phyloP scores from a whole-genome alignment of 139 green algal genomes.

The Nannochloris sp. region DNA sequence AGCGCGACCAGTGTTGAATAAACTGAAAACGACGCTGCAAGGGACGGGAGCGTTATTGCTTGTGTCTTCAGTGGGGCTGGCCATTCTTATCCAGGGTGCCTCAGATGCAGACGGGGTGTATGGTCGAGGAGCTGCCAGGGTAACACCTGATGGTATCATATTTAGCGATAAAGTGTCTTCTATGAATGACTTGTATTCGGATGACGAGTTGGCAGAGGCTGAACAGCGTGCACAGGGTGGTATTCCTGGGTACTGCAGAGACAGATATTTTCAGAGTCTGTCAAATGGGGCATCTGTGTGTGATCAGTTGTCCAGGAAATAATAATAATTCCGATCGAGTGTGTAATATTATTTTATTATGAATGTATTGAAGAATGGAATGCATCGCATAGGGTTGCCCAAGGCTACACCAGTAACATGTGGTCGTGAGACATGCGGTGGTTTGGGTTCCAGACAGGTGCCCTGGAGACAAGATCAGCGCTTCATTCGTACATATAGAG shows the following conservation, averaged over 20 bases:
- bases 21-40: conserved; percentile 36
- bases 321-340: no score
- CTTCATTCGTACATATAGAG: no score
- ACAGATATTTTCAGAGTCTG: conserved; percentile 37
- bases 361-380: no score
- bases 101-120: not conserved
- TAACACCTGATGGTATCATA: conserved; percentile 20
- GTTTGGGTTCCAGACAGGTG: no score
- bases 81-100: not conserved
- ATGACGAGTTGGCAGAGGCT: conserved; percentile 53
- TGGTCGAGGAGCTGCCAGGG: not conserved
- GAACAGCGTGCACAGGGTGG: conserved; percentile 46
- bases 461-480: no score
- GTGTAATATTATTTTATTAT: not conserved
- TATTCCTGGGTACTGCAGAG: conserved; percentile 50
- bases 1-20: conserved; percentile 19
- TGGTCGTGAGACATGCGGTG: no score
- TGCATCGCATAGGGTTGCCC: no score
- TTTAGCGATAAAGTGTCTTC: conserved; percentile 29
- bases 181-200: conserved; percentile 35
- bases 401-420: no score
- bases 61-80: conserved; percentile 19
- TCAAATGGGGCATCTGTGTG: conserved; percentile 30
- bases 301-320: conserved; percentile 10
- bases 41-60: conserved; percentile 38